Base-by-base conservation (phyloP, 441 rosid species). In the Adansonia madagascariensis region DNA sequence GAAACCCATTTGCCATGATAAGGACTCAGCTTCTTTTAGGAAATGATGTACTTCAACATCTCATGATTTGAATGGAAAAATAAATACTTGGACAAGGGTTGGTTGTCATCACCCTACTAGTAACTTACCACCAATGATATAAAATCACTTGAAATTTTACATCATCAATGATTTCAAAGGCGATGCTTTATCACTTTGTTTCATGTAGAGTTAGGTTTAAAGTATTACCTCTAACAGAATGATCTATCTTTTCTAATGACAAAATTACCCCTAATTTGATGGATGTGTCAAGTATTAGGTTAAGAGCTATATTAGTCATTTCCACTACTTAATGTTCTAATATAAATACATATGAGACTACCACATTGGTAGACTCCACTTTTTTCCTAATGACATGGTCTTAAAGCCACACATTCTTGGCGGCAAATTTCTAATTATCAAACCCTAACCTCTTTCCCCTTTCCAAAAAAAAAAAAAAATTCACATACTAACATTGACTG, bases 61-160 rank as follows among this genome's bases (percentile, higher is more conserved):
- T 60, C 64, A 60, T 10, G n/a, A 60, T 22, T 60, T 60, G 64
- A 31, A 60, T 60, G 31, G 24, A 59, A 57, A 18, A 57, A 57
- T 10, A 57, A n/a, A 7, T 55, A 20, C 18, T 55, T 1, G 60
- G 20, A 55, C 59, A 55, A 55, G 20, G 60, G 60, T n/a, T 55
- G 61, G 61, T 20, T 6, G 9, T 59, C 14, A 59, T 59, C 11
- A 12, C 63, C 63, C 31, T 20, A 59, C 6, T 20, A 59, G 14
- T 59, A 59, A 59, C 22, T 59, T 20, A 59, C 9, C 63, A 59
- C 14, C 63, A 59, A 59, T 59, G 63, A 59, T 59, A 59, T 9
- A 59, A 59, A 56, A 56, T 17, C 61, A 18, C 12, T 56, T 8
- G 61, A 9, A 56, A 18, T 59, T 9, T 59, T 59, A 59, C 31